Percentiles rank a stretch among this genome's conserved stretches.
Conservation (phyloP, 768 basidiomycete genomes). For the Rhizopogon vinicolor region DNA sequence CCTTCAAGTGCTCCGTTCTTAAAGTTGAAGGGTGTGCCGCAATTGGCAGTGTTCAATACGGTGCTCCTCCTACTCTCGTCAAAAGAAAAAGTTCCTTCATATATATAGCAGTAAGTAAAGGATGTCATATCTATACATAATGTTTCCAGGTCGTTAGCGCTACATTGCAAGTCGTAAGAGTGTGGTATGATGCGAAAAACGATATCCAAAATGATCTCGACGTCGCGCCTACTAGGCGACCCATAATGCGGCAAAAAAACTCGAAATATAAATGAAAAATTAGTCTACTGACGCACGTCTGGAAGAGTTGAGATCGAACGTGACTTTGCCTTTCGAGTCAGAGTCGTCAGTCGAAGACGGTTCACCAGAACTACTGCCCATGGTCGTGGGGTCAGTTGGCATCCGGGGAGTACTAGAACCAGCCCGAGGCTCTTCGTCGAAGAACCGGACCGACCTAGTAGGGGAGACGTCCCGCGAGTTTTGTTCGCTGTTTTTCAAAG, state of each 20-base stretch:
- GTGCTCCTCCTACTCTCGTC: too few relatives aligned
- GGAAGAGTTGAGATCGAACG: constrained; percentile 13
- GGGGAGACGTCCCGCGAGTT: constrained; percentile 38
- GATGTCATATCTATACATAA: not conserved
- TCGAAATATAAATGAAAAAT: not conserved
- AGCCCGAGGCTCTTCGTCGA: constrained; percentile 29
- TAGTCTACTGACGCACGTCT: constrained; percentile 2
- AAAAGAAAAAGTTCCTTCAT: not conserved
- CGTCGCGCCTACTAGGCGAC: not conserved
- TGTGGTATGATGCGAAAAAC: not conserved
- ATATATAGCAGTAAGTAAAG: not conserved
- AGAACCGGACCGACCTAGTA: constrained; percentile 44
- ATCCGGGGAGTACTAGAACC: constrained; percentile 17
- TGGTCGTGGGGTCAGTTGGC: constrained; percentile 15
- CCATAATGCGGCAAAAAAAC: not conserved
- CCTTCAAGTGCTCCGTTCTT: too few relatives aligned
- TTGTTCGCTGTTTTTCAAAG: constrained; percentile 13
- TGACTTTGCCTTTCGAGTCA: constrained; percentile 8
- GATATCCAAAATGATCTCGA: not conserved
- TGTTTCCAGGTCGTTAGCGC: not conserved
- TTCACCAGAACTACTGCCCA: constrained; percentile 6
- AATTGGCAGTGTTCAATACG: too few relatives aligned
- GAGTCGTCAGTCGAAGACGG: constrained; percentile 12
- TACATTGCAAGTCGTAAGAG: not conserved
- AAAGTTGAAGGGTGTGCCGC: constrained; percentile 14